Base-by-base conservation (phyloP, 163 green algal genomes). In the Coccomyxa subellipsoidea region DNA sequence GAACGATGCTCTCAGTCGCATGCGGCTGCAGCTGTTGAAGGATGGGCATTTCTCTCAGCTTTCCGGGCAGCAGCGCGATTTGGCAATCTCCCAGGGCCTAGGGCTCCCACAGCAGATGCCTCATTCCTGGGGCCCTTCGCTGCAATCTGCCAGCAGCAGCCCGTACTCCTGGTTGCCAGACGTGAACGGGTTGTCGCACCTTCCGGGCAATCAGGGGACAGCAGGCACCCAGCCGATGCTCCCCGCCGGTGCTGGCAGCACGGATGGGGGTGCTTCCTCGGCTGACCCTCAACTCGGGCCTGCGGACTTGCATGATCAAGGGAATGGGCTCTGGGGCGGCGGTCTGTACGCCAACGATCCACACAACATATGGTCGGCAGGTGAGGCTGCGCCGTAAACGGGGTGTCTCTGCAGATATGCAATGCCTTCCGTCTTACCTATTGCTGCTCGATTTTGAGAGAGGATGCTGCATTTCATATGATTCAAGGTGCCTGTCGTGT, bases 71-170 rank as follows among this genome's bases (percentile, higher is more conserved):
- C 66, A 73, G 66, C 18, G 66, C 66, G 29, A 73, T 1, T 59
- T 59, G 47, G 47, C 47, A 59, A 18, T 59, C 3, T 59, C 47
- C 47, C 47, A 59, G 47, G 66, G 29, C 0, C 29, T 34, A 73
- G 66, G 66, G 66, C 66, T 73, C 66, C 66, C 27, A 18, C 66
- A 73, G 66, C 66, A 73, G 29, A 73, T 73, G 47, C 47, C 47
- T 8, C 47, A 59, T 18, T 59, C 47, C 23, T 59, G 47, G 47
- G 47, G 47, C 47, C 47, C 47, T 59, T 59, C 47, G 21, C 47
- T 59, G 47, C 47, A 59, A 59, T 59, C 47, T 59, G 21, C 47
- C 47, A 59, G 47, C 47, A 59, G 47, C 47, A 59, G 47, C 47
- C 47, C 47, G 3, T 12, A 18, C 21, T 1, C 1, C 47, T 59